Evolutionary conservation across 805 yeast species (phyloP), one percentile per base, ranked within the genome.

Genomic region (Kazachstania psychrophila): DNA sequence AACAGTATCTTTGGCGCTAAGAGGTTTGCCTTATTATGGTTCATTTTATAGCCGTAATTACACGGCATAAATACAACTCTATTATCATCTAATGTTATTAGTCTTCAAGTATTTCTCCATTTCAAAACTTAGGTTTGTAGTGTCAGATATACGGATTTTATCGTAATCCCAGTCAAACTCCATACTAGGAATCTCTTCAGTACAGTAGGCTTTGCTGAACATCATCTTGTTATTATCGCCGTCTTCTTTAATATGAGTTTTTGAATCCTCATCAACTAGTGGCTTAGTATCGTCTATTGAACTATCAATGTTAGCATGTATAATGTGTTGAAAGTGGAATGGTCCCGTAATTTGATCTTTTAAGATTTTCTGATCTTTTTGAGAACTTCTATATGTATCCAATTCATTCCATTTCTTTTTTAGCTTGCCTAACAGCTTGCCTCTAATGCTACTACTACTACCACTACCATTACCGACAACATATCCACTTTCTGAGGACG

Each of bases 311-410:
- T 60, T 57, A 5, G 65, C 59, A 38, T 64, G 69, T 4, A 63
- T 56, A 22, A 64, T 59, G 40, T 64, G 69, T 26, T 56, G 61
- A 39, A 64, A 64, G 4, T 49, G 60, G 38, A 55, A 64, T 2
- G 69, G 69, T 3, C 58, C 54, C 1, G 66, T 61, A n/a, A 64
- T 63, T 30, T 4, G n/a, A 12, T 30, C 25, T 14, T 30, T 30
- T 11, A 10, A 7, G 9, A 9, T 13, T 31, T 7, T 10, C 10
- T 24, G 4, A n/a, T n/a, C n/a, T n/a, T 34, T 34, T 26, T 37
- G 44, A 18, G 30, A 14, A 11, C 34, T 33, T 7, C 13, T 23
- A 45, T 44, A 19, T 33, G 41, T 8, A 48, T 30, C n/a, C 23
- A 20, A 10, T 20, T 20, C 10, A n/a, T 48, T 34, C 16, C 42